Conservation (phyloP, 2,329 filamentous ascomycete genomes). For the Teratosphaeria destructans region DNA sequence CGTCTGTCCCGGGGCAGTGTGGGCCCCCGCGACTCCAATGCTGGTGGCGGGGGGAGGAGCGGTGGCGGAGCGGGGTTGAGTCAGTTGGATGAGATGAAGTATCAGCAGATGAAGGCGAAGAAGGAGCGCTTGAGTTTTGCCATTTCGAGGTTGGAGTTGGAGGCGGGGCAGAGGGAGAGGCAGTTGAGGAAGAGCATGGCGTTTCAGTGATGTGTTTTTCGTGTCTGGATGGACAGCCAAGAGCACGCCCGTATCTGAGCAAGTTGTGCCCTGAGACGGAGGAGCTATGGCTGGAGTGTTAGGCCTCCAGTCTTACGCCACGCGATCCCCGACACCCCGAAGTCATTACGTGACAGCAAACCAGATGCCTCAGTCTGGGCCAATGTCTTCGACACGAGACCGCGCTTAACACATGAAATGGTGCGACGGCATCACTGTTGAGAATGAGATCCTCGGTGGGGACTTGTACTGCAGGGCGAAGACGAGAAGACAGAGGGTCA, state of each 20-base stretch:
- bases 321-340: too few relatives aligned
- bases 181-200: constrained; percentile 66
- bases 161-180: constrained; percentile 67
- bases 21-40: neutral
- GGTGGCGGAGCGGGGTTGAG: constrained; percentile 15
- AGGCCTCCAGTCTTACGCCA: too few relatives aligned
- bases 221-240: neutral
- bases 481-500: too few relatives aligned
- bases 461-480: too few relatives aligned
- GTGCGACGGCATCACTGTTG: too few relatives aligned
- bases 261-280: too few relatives aligned
- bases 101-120: constrained; percentile 64
- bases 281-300: neutral
- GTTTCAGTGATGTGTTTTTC: neutral
- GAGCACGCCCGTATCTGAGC: too few relatives aligned
- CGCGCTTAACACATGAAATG: too few relatives aligned
- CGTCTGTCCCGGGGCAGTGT: constrained; percentile 33
- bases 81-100: constrained; percentile 44
- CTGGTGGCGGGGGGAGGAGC: neutral
- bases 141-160: constrained; percentile 73
- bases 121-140: constrained; percentile 80
- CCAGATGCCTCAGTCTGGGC: too few relatives aligned
- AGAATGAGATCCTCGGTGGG: too few relatives aligned
- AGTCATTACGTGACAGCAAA: too few relatives aligned
- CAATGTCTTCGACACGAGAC: too few relatives aligned